Conservation (phyloP, 163 green algal species). For the Chloromonas sp. region DNA sequence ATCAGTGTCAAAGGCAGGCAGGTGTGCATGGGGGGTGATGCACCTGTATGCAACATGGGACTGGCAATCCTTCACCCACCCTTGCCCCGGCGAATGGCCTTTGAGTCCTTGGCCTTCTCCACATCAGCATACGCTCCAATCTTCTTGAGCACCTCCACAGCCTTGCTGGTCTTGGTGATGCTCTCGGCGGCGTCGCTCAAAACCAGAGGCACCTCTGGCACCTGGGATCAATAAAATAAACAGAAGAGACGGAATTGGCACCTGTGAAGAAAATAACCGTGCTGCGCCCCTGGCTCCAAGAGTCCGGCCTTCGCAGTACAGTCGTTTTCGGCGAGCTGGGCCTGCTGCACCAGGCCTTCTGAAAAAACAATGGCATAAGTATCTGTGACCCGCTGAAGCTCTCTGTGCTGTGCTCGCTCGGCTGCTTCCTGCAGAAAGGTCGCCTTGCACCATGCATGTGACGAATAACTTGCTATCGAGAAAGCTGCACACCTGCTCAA, state of each 20-base stretch:
- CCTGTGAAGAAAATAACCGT: too few relatives aligned
- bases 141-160: constrained; percentile 84
- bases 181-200: constrained; percentile 78
- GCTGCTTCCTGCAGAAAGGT: too few relatives aligned
- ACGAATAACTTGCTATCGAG: too few relatives aligned
- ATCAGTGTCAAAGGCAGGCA: neutral
- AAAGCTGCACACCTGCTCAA: constrained; percentile 54
- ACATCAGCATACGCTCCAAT: constrained; percentile 84
- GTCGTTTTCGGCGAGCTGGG: too few relatives aligned
- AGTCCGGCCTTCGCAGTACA: too few relatives aligned
- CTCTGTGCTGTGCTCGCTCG: too few relatives aligned
- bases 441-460: too few relatives aligned
- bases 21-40: neutral
- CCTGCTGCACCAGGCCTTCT: too few relatives aligned
- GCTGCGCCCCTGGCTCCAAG: too few relatives aligned
- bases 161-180: constrained; percentile 93
- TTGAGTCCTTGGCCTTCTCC: constrained; percentile 80
- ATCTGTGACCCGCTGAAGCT: too few relatives aligned
- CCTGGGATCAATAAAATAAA: constrained; percentile 18
- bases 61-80: constrained; percentile 37
- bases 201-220: constrained; percentile 95
- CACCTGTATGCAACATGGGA: neutral
- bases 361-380: too few relatives aligned
- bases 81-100: constrained; percentile 84
- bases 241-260: too few relatives aligned